These are phyloP conservation scores for Erythrophleum fordii DNA, from an alignment of 306 rosid genomes.

Conservation along the genomic window DNA sequence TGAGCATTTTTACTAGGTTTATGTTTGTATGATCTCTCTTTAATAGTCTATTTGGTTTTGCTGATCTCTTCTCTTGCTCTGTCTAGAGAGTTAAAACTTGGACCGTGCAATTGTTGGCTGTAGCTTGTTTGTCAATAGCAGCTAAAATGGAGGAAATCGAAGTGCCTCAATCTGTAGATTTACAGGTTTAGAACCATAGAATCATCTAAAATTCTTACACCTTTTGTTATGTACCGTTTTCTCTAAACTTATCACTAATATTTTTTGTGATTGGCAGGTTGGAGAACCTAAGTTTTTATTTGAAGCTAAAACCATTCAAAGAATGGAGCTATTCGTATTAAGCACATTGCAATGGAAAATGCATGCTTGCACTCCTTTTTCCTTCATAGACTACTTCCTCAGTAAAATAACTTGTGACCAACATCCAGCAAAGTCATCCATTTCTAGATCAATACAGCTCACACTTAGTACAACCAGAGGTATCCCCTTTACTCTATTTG, in stretches of 20 bases:
- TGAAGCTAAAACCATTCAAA: slow-evolving; percentile 54
- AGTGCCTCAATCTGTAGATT: slow-evolving; percentile 51
- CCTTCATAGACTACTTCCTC: slow-evolving; percentile 71
- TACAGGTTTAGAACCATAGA: slow-evolving; percentile 53
- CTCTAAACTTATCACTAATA: neutral
- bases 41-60: slow-evolving; percentile 22
- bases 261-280: slow-evolving; percentile 47
- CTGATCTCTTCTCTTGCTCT: slow-evolving; percentile 16
- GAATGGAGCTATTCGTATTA: slow-evolving; percentile 77
- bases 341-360: slow-evolving; percentile 74
- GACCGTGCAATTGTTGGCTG: slow-evolving; percentile 64
- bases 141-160: slow-evolving; percentile 71
- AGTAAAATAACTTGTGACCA: slow-evolving; percentile 48
- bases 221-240: slow-evolving; percentile 3
- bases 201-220: slow-evolving; percentile 19
- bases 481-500: slow-evolving; percentile 32
- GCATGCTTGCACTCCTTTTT: slow-evolving; percentile 70
- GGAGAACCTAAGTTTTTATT: slow-evolving; percentile 63
- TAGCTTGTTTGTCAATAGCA: slow-evolving; percentile 76
- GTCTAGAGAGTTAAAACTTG: slow-evolving; percentile 55
- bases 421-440: slow-evolving; percentile 30
- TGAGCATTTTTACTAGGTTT: slow-evolving; percentile 5
- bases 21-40: slow-evolving; percentile 12
- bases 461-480: slow-evolving; percentile 58
- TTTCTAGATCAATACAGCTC: slow-evolving; percentile 52